Evolutionary conservation across 208 protist genomes (phyloP), one percentile per base, ranked within the genome.

Genomic region (Leishmania turanica): DNA sequence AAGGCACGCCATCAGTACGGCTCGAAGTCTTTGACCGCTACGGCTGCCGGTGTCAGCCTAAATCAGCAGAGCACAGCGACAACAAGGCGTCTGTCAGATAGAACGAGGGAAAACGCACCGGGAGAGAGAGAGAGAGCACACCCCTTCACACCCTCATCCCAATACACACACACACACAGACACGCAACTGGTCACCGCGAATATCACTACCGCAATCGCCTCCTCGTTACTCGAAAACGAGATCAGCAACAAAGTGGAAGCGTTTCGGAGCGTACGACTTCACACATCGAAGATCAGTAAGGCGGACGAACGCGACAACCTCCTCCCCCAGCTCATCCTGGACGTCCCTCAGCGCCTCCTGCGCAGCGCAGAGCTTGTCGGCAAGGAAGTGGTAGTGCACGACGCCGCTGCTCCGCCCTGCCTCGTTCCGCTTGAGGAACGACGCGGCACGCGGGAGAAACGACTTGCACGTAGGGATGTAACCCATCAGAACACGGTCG

Each of bases 301-400:
- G 56, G 42, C 49, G 72, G 34, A 91, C 75, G 4, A 40, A 56
- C 2, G 78, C 79, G 19, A 84, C 58, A 5, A 85, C 80, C 19
- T 87, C 84, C 47, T 89, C 90, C 9, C 90, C 91, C 3, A 96
- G 83, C 73, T 92, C 88, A 24, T 89, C 83, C n/a, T 42, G 24
- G 31, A 94, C 56, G 62, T 98, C 87, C 27, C 80, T 53, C 66
- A 83, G 74, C 49, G 83, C 85, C 27, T 83, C 84, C 42, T 84
- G 31, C 47, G 70, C 56, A 0, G 87, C 92, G 5, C 66, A 47
- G 17, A 82, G 65, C 72, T 93, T 94, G 60, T 95, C 89, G 1
- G 94, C 86, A 9, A 98, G 78, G 74, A 95, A 96, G 80, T 98
- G 96, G 77, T 98, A 98, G 85, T 98, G 96, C 64, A 98, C 82